These are phyloP conservation scores for Aeminium ludgeri DNA, from an alignment of 495 filamentous ascomycete genomes.

Conservation along the genomic window DNA sequence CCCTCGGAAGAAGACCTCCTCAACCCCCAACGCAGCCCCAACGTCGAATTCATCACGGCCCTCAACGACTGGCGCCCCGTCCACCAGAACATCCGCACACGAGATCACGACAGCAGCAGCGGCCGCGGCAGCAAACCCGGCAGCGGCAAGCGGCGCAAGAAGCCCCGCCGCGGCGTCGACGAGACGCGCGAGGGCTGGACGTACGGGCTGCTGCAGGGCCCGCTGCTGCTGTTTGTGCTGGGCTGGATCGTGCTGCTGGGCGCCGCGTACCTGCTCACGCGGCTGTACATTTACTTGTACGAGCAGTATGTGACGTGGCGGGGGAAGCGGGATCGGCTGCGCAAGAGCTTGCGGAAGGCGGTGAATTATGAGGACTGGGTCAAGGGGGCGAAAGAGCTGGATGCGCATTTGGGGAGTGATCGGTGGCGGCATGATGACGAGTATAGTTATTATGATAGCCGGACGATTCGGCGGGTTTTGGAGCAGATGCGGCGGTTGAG, in stretches of 20 bases:
- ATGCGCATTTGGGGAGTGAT: conserved; percentile 65
- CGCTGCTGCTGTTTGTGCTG: conserved; percentile 59
- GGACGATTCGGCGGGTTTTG: conserved; percentile 59
- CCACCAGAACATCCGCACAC: conserved; percentile 26
- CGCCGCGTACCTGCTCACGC: conserved; percentile 59
- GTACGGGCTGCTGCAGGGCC: conserved; percentile 81
- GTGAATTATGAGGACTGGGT: conserved; percentile 71
- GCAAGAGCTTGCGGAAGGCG: conserved; percentile 50
- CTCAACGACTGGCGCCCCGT: conserved; percentile 32
- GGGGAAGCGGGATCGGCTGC: conserved; percentile 50
- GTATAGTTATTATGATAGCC: conserved; percentile 87
- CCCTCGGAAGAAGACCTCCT: conserved; percentile 26
- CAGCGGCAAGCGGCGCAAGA: conserved; percentile 20
- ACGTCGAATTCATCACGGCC: conserved; percentile 27
- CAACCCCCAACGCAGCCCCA: conserved; percentile 4
- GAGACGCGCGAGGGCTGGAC: conserved; percentile 88
- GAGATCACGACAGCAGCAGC: not conserved
- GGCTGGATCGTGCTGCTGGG: conserved; percentile 59
- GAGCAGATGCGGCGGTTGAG: conserved; percentile 51
- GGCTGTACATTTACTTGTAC: conserved; percentile 76
- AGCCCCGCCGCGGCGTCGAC: conserved; percentile 40
- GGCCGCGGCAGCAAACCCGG: conserved; percentile 3
- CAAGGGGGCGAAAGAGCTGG: conserved; percentile 55
- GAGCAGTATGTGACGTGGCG: conserved; percentile 65
- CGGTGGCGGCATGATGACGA: conserved; percentile 75